A percentile compares a stretch with the other conserved stretches of the same genome.
Evolutionary conservation across 768 basidiomycete species (phyloP).

Genomic region (Sistotremastrum suecicum): DNA sequence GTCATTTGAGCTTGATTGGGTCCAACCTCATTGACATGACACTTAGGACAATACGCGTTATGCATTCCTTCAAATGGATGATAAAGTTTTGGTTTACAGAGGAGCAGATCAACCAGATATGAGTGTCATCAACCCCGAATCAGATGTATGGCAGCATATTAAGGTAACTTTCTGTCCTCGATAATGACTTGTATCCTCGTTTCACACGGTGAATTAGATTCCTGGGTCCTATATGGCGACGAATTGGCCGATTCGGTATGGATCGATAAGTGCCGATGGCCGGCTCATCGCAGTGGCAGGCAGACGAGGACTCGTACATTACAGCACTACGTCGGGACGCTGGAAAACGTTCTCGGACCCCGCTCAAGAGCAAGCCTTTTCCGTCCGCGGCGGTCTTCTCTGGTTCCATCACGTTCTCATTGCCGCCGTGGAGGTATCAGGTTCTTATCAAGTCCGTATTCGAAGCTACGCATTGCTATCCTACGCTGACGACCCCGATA

Average conservation of each 20-base stretch:
- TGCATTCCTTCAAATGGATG: slow-evolving; percentile 91
- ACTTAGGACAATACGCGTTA: slow-evolving; percentile 86
- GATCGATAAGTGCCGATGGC: slow-evolving; percentile 81
- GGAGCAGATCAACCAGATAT: slow-evolving; percentile 97
- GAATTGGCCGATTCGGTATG: slow-evolving; percentile 93
- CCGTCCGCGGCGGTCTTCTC: slow-evolving; percentile 78
- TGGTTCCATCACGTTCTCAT: slow-evolving; percentile 97
- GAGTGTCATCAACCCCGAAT: slow-evolving; percentile 96
- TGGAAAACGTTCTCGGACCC: slow-evolving; percentile 85
- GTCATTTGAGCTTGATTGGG: slow-evolving; percentile 14
- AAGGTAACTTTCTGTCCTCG: slow-evolving; percentile 35
- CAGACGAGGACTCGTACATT: slow-evolving; percentile 80
- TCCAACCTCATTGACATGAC: not conserved
- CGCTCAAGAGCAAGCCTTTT: slow-evolving; percentile 74
- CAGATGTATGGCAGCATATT: slow-evolving; percentile 96
- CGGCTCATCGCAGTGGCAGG: slow-evolving; percentile 88
- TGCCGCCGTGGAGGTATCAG: slow-evolving; percentile 73
- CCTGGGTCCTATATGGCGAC: slow-evolving; percentile 77
- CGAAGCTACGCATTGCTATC: not conserved
- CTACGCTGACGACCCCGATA: slow-evolving; percentile 2
- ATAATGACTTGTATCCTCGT: not conserved
- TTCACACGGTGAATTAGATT: slow-evolving; percentile 35
- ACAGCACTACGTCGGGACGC: slow-evolving; percentile 83
- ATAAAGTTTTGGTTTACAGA: slow-evolving; percentile 83
- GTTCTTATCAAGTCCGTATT: slow-evolving; percentile 53